Base-by-base conservation (phyloP, 2,329 filamentous ascomycete genomes). In the Clarireedia monteithiana region DNA sequence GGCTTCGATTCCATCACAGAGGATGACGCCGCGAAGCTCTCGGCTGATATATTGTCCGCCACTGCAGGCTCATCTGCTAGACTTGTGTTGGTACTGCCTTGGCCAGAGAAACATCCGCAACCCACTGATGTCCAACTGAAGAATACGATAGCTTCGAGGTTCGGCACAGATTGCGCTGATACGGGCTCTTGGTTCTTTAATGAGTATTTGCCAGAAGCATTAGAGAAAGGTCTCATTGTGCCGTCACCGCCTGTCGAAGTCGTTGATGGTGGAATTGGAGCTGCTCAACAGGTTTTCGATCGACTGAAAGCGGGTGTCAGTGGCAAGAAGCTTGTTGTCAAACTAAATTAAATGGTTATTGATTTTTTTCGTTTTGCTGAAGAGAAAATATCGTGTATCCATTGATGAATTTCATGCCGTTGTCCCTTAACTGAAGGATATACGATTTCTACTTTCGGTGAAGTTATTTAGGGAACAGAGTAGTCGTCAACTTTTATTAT, bases 271-370 rank as follows among this genome's bases (percentile, higher is more conserved):
- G 60, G 56, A 14, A 48, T 63, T 46, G 14, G 15, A 3, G 51
- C 46, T 20, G 46, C 48, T 17, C 57, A 61, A 20, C 49, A 48
- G 3, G 51, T 45, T 6, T 53, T 59, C 17, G 60, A 64, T 38
- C 34, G 23, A n/a, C 17, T 60, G 39, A 60, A 58, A 36, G 53
- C 52, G 12, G 62, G 61, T 5, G 58, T 62, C 12, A 63, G 61
- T 53, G 60, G 53, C 12, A 62, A 48, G 55, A 62, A 61, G 34
- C n/a, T 63, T n/a, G 50, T 62, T 15, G 52, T 62, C 3, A 52
- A 56, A 26, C 26, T 56, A 7, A 49, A 58, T 3, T 59, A 45
- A 12, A 40, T 40, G 17, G 5, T 6, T 17, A 20, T n/a, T 40
- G 14, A 17, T 40, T 17, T n/a, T 9, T n/a, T 6, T 4, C 38